phyloP scores from a whole-genome alignment of 208 protist species.

The Crithidia brevicula region DNA sequence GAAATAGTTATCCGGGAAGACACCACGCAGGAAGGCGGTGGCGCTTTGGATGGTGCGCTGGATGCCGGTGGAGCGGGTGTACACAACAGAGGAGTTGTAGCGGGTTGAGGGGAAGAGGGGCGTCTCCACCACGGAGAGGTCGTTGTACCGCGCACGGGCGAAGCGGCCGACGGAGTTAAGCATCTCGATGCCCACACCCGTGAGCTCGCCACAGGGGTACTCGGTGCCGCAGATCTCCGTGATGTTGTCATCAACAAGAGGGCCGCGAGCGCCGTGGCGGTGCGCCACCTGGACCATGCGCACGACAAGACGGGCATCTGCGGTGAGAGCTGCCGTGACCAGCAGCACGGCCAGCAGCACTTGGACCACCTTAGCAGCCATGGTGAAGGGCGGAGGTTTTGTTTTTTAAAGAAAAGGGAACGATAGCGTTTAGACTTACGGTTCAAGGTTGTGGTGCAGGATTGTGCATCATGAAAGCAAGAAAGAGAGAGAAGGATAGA shows the following conservation, averaged over 20 bases:
- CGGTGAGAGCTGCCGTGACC: slow-evolving; percentile 12
- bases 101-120: slow-evolving; percentile 33
- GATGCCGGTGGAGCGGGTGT: slow-evolving; percentile 53
- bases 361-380: not conserved
- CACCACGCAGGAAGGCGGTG: slow-evolving; percentile 41
- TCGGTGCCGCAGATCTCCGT: slow-evolving; percentile 34
- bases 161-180: slow-evolving; percentile 33
- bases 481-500: no score
- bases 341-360: slow-evolving; percentile 14
- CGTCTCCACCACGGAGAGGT: slow-evolving; percentile 32
- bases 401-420: not conserved
- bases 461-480: no score
- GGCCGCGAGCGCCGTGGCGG: slow-evolving; percentile 44
- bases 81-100: slow-evolving; percentile 52
- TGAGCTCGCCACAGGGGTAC: slow-evolving; percentile 49
- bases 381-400: no score
- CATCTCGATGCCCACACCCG: slow-evolving; percentile 37
- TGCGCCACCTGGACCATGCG: slow-evolving; percentile 49
- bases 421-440: not conserved
- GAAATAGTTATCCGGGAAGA: slow-evolving; percentile 49
- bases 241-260: slow-evolving; percentile 31
- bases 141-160: slow-evolving; percentile 47
- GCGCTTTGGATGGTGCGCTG: slow-evolving; percentile 61
- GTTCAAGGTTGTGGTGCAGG: not conserved
- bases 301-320: slow-evolving; percentile 27